Base-by-base conservation (phyloP, 208 protist genomes). In the Tritrichomonas musculus region DNA sequence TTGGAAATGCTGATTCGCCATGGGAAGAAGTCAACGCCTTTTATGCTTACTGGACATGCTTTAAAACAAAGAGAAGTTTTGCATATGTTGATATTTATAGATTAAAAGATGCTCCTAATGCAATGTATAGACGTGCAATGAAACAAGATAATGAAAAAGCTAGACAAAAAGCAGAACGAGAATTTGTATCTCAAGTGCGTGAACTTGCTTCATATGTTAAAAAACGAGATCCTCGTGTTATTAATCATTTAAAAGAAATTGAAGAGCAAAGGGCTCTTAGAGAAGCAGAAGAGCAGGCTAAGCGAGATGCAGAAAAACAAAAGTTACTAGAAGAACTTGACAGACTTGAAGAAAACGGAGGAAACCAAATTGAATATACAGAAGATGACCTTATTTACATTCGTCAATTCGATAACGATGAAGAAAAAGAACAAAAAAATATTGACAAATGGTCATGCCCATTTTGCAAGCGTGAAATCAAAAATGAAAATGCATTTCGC, bases 1-100 rank as follows among this genome's bases (percentile, higher is more conserved):
- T 88, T 50, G 77, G 77, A 8, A 36, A 33, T n/a, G 44, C 77
- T 27, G 47, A 57, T 30, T 47, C 77, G 20, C 47, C 77, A 33
- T 88, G 47, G 11, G 77, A 88, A 49, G 77, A 88, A 8, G 77
- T 88, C 39, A 49, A 88, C 22, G 44, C 33, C 1, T 88, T 88
- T 47, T 88, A 88, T 39, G 41, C 77, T 60, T 88, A 57, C 30
- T 88, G 77, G 77, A 88, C 77, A 88, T 88, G 77, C 47, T 88
- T 88, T 27, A 88, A 53, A 30, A 88, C 77, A 33, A 88, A 49
- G 27, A 4, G 77, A 57, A 57, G 27, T 8, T 88, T 88, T 33
- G 20, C 77, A 13, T 88, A 57, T 47, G 41, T 39, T 50, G 73
- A 82, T 30, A 82, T 82, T 41, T 82, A 82, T 53, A 33, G 33